phyloP scores from a whole-genome alignment of 129 eudicot species.

The Chrysanthemum seticuspe region DNA sequence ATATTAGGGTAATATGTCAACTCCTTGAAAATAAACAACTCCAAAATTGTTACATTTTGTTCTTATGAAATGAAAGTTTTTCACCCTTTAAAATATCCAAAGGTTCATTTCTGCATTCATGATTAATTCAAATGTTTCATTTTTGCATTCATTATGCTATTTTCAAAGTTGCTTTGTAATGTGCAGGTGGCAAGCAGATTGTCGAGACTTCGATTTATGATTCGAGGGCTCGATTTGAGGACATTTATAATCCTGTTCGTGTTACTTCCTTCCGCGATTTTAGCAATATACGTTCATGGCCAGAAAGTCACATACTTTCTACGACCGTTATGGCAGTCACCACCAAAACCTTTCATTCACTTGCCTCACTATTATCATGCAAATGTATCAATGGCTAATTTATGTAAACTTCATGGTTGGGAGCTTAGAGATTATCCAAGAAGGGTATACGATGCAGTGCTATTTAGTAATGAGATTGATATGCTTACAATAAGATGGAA shows the following conservation, averaged over 20 bases:
- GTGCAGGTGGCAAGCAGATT: slow-evolving; percentile 32
- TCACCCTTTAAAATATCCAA: no score
- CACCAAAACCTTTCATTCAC: slow-evolving; percentile 62
- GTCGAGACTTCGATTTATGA: slow-evolving; percentile 51
- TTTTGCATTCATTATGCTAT: not conserved
- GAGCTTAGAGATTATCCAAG: slow-evolving; percentile 62
- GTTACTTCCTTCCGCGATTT: slow-evolving; percentile 36
- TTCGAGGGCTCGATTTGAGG: slow-evolving; percentile 47
- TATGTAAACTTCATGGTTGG: slow-evolving; percentile 82
- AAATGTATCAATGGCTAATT: slow-evolving; percentile 57
- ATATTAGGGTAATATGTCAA: no score
- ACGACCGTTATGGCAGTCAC: slow-evolving; percentile 75
- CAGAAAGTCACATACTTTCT: slow-evolving; percentile 65
- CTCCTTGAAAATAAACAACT: no score
- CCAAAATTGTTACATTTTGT: no score
- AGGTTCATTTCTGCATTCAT: not conserved
- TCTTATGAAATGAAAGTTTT: slow-evolving; percentile 1
- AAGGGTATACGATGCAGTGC: slow-evolving; percentile 66
- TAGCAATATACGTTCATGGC: slow-evolving; percentile 60
- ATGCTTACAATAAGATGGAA: slow-evolving; percentile 80
- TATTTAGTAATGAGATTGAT: slow-evolving; percentile 73
- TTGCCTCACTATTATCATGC: slow-evolving; percentile 61
- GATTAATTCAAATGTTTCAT: not conserved
- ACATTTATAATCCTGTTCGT: slow-evolving; percentile 38
- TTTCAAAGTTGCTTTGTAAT: slow-evolving; percentile 2